phyloP scores from a whole-genome alignment of 2,329 filamentous ascomycete species.

The Colletotrichum sansevieriae region DNA sequence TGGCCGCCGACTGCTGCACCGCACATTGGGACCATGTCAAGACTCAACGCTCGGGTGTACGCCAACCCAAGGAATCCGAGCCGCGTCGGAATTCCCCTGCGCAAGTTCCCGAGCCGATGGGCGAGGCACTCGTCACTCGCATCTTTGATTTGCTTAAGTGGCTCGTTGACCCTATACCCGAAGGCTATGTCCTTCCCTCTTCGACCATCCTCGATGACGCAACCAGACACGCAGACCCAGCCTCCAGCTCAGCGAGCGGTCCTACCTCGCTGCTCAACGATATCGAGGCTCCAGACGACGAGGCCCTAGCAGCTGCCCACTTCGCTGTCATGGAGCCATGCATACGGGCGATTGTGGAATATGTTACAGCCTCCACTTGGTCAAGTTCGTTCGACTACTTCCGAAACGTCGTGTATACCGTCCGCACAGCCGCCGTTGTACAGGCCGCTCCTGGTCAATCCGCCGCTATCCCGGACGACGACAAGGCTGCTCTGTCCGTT shows the following conservation, averaged over 20 bases:
- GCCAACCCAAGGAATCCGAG: constrained; percentile 34
- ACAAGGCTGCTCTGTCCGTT: constrained; percentile 64
- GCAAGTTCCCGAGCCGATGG: constrained; percentile 56
- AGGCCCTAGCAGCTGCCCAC: constrained; percentile 48
- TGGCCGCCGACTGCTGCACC: constrained; percentile 75
- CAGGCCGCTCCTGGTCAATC: constrained; percentile 56
- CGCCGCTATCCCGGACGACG: constrained; percentile 60
- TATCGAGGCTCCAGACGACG: constrained; percentile 51
- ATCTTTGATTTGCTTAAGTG: constrained; percentile 68
- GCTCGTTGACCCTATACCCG: constrained; percentile 70
- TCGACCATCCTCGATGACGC: constrained; percentile 69
- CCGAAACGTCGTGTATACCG: constrained; percentile 63
- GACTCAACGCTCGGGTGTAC: constrained; percentile 34
- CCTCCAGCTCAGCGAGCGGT: constrained; percentile 16
- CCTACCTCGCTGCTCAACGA: constrained; percentile 46
- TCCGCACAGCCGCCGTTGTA: constrained; percentile 58
- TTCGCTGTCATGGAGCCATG: constrained; percentile 65
- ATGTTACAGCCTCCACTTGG: constrained; percentile 76
- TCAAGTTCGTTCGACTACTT: constrained; percentile 70
- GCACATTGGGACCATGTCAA: constrained; percentile 68
- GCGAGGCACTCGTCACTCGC: constrained; percentile 65
- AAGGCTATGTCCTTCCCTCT: constrained; percentile 68
- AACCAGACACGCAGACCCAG: constrained; percentile 48
- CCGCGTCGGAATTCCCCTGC: constrained; percentile 41
- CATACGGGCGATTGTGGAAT: constrained; percentile 71